These are phyloP conservation scores for Desmodesmus armatus DNA, from an alignment of 139 green algal species.

Conservation along the genomic window DNA sequence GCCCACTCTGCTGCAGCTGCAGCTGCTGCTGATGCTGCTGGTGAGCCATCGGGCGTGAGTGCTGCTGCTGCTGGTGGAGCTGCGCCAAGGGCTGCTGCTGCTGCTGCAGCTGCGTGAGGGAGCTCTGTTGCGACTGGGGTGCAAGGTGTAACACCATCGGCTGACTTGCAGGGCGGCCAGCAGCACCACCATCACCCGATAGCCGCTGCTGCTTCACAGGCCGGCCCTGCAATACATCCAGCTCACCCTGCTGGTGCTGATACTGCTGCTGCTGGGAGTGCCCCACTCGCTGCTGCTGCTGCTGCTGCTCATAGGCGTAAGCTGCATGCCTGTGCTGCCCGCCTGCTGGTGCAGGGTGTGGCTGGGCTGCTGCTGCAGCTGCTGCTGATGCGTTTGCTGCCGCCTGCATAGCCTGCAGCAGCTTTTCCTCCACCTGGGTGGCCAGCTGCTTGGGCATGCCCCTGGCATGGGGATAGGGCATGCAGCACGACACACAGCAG, in stretches of 20 bases:
- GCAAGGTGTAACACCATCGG: background rate
- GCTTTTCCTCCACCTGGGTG: slow-evolving; percentile 16
- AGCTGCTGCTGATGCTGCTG: background rate
- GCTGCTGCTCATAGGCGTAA: slow-evolving; percentile 29
- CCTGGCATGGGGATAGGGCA: background rate
- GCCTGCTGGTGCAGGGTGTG: background rate
- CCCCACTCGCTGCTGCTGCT: background rate
- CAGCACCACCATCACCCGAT: background rate
- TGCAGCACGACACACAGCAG: slow-evolving; percentile 37
- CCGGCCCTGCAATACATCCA: background rate
- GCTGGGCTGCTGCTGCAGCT: slow-evolving; percentile 5
- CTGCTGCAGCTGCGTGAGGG: background rate
- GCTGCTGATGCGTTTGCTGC: background rate
- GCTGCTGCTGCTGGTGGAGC: slow-evolving; percentile 21
- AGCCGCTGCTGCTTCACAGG: slow-evolving; percentile 15
- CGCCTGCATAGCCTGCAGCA: slow-evolving; percentile 15
- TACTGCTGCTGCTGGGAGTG: background rate
- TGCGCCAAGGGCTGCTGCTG: slow-evolving; percentile 1
- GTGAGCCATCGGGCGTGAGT: background rate
- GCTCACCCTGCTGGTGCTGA: slow-evolving; percentile 6
- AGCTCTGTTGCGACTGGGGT: background rate
- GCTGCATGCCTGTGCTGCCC: too few species aligned
- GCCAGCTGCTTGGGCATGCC: slow-evolving; percentile 3
- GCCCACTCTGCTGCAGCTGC: background rate
- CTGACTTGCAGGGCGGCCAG: background rate